These are phyloP conservation scores for Biscutella laevigata DNA, from an alignment of 441 rosid species.

Conservation along the genomic window DNA sequence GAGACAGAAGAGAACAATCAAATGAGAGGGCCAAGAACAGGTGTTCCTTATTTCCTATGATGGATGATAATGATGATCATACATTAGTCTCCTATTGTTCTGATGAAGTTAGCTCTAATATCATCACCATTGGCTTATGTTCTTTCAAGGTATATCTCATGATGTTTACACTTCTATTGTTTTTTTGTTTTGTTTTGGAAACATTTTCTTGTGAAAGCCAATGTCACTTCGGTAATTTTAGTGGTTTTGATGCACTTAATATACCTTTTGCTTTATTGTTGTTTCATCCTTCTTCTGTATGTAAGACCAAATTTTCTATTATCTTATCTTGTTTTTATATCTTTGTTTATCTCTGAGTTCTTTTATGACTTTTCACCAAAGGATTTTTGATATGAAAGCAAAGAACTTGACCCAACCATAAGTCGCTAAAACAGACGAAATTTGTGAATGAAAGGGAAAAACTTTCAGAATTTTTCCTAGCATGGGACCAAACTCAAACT, in stretches of 20 bases:
- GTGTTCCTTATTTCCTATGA: constrained; percentile 92
- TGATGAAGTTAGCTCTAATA: constrained; percentile 16
- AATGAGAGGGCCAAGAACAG: constrained; percentile 99
- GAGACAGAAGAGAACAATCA: constrained; percentile 99
- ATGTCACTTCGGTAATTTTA: constrained; percentile 22
- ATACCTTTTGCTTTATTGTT: constrained; percentile 3
- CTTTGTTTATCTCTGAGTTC: neutral
- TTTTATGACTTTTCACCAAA: neutral
- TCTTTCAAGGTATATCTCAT: constrained; percentile 29
- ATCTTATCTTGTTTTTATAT: neutral
- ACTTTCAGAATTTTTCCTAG: no score
- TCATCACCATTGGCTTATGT: constrained; percentile 20
- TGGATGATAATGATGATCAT: constrained; percentile 11
- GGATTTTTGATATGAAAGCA: neutral
- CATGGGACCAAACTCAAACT: no score
- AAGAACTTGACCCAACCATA: neutral
- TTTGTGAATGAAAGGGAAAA: no score
- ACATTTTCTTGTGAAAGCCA: constrained; percentile 22
- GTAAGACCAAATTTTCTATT: constrained; percentile 21
- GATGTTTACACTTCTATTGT: constrained; percentile 22
- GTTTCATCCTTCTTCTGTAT: constrained; percentile 10
- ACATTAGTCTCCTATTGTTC: constrained; percentile 13
- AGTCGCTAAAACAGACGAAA: no score
- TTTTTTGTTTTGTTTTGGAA: constrained; percentile 1
- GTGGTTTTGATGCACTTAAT: constrained; percentile 19